Evolutionary conservation across 768 basidiomycete genomes (phyloP), one percentile per base, ranked within the genome.

Genomic region (Tremella fuciformis): DNA sequence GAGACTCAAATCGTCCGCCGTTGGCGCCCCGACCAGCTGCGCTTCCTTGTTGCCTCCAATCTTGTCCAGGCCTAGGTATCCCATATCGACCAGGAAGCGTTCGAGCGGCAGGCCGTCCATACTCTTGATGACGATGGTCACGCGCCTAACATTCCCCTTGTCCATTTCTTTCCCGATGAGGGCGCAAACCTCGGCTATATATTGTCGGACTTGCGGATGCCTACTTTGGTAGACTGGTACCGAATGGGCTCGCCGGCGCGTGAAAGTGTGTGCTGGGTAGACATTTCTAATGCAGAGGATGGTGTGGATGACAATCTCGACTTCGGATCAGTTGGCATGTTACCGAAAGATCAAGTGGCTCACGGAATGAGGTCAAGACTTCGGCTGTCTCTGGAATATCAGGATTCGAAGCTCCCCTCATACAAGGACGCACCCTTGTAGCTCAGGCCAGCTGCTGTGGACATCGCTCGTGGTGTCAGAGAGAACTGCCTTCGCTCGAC

Each of bases 281-380:
- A 98, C 82, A 65, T 88, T 87, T 18, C 94, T 86, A 25, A 91
- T 84, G 70, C 89, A 96, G 4, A 98, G 83, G 61, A 98, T 90
- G 2, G 86, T 86, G 71, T 97, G 93, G 59, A 96, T 86, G 9
- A 89, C 89, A 26, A 93, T 88, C 73, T 98, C 94, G 66, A 98
- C 94, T 98, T 57, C n/a, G 13, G 13, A n/a, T 50, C 25, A 50
- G 25, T 38, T 15, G 26, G n/a, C 16, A 7, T 18, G 49, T 7
- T 6, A 9, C 22, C 9, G 24, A 52, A 34, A 11, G 26, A 18
- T 13, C 6, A 11, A 16, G 16, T 4, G 26, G 63, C 71, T 50
- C 42, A 73, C 71, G 58, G 58, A 73, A 70, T 2, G 71, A 70
- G n/a, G 69, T 67, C 15, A 73, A 55, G 24, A 62, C 65, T 21